Evolutionary conservation across 441 rosid genomes (phyloP), one percentile per base, ranked within the genome.

Genomic region (Pelargonium cotyledonis): DNA sequence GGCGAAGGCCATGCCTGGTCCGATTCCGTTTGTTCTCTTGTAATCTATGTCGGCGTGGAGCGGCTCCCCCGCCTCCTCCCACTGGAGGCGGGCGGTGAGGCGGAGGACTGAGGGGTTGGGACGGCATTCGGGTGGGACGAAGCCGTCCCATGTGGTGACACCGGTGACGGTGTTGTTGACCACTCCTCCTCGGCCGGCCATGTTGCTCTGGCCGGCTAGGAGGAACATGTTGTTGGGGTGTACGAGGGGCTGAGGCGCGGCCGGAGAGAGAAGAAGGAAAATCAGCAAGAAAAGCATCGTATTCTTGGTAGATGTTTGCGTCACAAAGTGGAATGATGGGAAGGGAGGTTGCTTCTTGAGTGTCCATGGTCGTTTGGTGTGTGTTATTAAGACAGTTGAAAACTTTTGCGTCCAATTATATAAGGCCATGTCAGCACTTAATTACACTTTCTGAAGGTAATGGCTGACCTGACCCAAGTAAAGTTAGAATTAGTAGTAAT

Each of bases 151-250:
- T 7, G 73, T 61, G 66, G 75, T 4, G 31, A 49, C 65, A 26
- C 82, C 84, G 12, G 80, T 81, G 60, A 70, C 57, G 58, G 86
- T 79, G 79, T 79, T 60, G 78, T 81, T 82, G 74, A 70, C 12
- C 0, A 89, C 86, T 23, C 98, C 96, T 7, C 98, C 98, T 1
- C 96, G 87, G 43, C 98, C 98, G n/a, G 93, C 98, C 96, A 92
- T 92, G 86, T 92, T 92, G 86, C 97, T 91, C 73, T 91, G 97
- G 12, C 97, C 95, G 38, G 94, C 96, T 5, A 92, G 76, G 70
- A 92, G 78, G 67, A 89, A 80, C 26, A 91, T 68, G 72, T 83
- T 81, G 1, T 72, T 51, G 49, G 78, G 68, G 1, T 58, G 1
- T 15, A 14, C 4, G 55, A 10, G 55, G 5, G 55, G 55, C 5